Evolutionary conservation across 2,329 filamentous ascomycete genomes (phyloP).

Genomic region (Zymoseptoria pseudotritici): DNA sequence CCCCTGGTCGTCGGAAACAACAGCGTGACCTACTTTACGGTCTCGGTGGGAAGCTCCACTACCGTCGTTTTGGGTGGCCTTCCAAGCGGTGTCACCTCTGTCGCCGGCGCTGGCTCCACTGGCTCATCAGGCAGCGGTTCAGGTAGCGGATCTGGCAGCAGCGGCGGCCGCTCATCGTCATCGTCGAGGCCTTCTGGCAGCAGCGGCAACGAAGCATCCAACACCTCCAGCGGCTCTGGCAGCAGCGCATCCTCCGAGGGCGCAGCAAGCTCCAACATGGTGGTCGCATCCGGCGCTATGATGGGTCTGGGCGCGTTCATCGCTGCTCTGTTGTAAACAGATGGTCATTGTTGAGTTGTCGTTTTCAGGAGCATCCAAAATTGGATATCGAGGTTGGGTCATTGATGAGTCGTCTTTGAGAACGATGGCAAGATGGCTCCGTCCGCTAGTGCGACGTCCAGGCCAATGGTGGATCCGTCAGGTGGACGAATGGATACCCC

Average conservation of each 20-base stretch:
- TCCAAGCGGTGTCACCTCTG: constrained; percentile 11
- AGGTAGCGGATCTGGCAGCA: not conserved
- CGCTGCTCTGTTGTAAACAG: constrained; percentile 29
- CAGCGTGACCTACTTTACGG: constrained; percentile 26
- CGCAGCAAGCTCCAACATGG: constrained; percentile 22
- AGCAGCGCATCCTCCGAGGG: constrained; percentile 19
- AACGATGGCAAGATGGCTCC: not conserved
- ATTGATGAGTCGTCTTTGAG: not conserved
- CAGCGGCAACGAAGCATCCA: constrained; percentile 5
- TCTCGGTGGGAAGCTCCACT: constrained; percentile 27
- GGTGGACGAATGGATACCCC: not conserved
- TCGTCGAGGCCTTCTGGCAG: not conserved
- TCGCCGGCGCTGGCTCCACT: constrained; percentile 4
- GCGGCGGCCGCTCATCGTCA: constrained; percentile 1
- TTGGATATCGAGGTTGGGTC: not conserved
- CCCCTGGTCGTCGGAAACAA: constrained; percentile 23
- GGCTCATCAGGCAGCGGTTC: constrained; percentile 2
- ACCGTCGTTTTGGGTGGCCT: constrained; percentile 26
- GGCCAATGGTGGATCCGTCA: not conserved
- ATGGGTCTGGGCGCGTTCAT: constrained; percentile 32
- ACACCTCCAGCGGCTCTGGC: constrained; percentile 6
- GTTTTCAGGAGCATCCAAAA: not conserved
- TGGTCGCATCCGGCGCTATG: constrained; percentile 29
- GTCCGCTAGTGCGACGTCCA: not conserved
- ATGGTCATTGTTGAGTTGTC: constrained; percentile 2